Base-by-base conservation (phyloP, 2,329 filamentous ascomycete species). In the Aureobasidium subglaciale region DNA sequence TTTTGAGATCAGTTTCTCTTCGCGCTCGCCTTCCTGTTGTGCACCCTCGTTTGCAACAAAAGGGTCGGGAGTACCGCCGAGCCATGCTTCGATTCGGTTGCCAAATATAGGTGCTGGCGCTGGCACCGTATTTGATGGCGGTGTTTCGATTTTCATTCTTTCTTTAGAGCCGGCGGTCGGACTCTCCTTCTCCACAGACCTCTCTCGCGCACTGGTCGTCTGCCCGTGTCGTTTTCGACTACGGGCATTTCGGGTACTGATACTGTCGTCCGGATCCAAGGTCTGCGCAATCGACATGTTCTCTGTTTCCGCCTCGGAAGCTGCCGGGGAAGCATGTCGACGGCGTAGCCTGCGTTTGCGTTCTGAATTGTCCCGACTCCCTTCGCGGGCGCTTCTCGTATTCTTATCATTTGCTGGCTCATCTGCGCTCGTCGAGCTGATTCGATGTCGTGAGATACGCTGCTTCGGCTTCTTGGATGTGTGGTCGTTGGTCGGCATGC, bases 31-130 rank as follows among this genome's bases (percentile, higher is more conserved):
- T 18, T 8, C 6, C 5, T 43, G 25, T 25, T 34, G 37, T 11
- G 20, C 5, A 42, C 15, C 9, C 10, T 35, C 15, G 22, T 41
- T 65, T n/a, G 79, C 77, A 45, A 75, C 58, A 57, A 82, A 80
- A 2, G 79, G 78, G 65, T 83, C 79, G 8, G 77, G 73, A 2
- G 79, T 81, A 52, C 71, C 72, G 2, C 76, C 76, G 5, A 86
- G 74, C 83, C 83, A 86, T 46, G 81, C 79, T 66, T 85, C 79
- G 24, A 86, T 78, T 45, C 80, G 80, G 52, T 64, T 76, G 18
- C 70, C 73, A 56, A 75, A 74, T 13, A 76, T 71, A 42, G 75
- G 75, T 18, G 72, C 65, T 25, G 27, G 2, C 5, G 48, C 13
- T 3, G 35, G 16, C n/a, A 13, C 15, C 29, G 24, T 8, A 10